phyloP scores from a whole-genome alignment of 2,329 filamentous ascomycete genomes.

The Rutstroemia sp. region DNA sequence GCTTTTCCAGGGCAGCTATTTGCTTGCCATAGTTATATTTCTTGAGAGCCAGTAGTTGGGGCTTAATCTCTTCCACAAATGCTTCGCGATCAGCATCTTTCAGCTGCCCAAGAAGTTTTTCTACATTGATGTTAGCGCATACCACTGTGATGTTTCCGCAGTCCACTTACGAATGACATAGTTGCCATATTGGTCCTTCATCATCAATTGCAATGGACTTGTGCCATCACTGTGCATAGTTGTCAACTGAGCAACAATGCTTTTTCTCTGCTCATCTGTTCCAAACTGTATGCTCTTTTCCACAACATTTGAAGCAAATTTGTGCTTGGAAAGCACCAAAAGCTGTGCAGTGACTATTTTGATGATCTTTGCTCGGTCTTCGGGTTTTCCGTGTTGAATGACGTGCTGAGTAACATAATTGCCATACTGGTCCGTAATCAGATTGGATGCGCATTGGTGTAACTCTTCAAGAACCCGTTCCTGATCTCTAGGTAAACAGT shows the following conservation, averaged over 20 bases:
- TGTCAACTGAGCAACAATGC: conserved; percentile 59
- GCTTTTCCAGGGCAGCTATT: conserved; percentile 54
- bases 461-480: conserved; percentile 70
- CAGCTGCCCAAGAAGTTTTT: conserved; percentile 67
- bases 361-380: conserved; percentile 69
- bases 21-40: conserved; percentile 60
- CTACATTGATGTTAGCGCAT: conserved; percentile 38
- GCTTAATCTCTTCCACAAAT: conserved; percentile 57
- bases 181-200: conserved; percentile 89
- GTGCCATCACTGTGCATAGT: conserved; percentile 55
- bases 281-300: conserved; percentile 82
- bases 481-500: conserved; percentile 66
- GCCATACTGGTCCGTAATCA: conserved; percentile 83
- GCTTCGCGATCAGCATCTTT: conserved; percentile 50
- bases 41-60: conserved; percentile 54
- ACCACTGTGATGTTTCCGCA: neutral
- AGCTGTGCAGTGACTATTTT: conserved; percentile 64
- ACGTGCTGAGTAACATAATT: conserved; percentile 97
- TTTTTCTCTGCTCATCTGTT: conserved; percentile 57
- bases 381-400: conserved; percentile 66
- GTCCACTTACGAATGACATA: conserved; percentile 83
- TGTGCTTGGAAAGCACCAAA: conserved; percentile 78
- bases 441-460: conserved; percentile 58
- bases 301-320: conserved; percentile 94
- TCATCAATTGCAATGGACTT: conserved; percentile 65